phyloP scores from a whole-genome alignment of 805 yeast species.

The Hanseniaspora guilliermondii region DNA sequence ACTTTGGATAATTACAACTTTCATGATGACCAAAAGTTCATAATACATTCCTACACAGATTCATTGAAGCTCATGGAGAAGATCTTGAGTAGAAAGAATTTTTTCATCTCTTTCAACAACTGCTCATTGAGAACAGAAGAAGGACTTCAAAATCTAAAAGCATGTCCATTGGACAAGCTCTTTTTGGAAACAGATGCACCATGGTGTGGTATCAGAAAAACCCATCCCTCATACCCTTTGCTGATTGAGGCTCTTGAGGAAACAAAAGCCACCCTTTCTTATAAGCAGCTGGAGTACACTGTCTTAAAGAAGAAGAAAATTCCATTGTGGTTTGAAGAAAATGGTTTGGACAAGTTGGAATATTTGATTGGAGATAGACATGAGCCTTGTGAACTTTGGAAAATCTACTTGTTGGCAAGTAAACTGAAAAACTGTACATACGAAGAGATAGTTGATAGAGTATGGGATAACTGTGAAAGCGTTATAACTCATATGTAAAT shows the following conservation, averaged over 20 bases:
- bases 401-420: conserved; percentile 61
- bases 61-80: conserved; percentile 47
- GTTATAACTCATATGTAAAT: conserved; percentile 26
- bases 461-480: conserved; percentile 40
- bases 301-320: conserved; percentile 9
- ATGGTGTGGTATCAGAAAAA: conserved; percentile 87
- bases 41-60: conserved; percentile 94
- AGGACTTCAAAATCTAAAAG: conserved; percentile 28
- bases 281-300: conserved; percentile 14
- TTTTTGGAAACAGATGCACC: conserved; percentile 95
- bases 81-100: conserved; percentile 27
- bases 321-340: conserved; percentile 12
- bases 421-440: conserved; percentile 35
- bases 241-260: conserved; percentile 57
- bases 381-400: conserved; percentile 80
- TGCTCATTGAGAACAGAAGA: conserved; percentile 62
- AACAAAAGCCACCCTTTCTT: conserved; percentile 18
- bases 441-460: conserved; percentile 34
- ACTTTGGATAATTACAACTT: conserved; percentile 45
- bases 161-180: conserved; percentile 61
- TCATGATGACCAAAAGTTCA: conserved; percentile 41
- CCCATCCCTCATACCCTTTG: conserved; percentile 50
- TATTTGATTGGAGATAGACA: conserved; percentile 66
- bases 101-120: conserved; percentile 75
- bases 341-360: conserved; percentile 21